phyloP scores from a whole-genome alignment of 352 stramenopile genomes.

The Halophytophthora batemanensis region DNA sequence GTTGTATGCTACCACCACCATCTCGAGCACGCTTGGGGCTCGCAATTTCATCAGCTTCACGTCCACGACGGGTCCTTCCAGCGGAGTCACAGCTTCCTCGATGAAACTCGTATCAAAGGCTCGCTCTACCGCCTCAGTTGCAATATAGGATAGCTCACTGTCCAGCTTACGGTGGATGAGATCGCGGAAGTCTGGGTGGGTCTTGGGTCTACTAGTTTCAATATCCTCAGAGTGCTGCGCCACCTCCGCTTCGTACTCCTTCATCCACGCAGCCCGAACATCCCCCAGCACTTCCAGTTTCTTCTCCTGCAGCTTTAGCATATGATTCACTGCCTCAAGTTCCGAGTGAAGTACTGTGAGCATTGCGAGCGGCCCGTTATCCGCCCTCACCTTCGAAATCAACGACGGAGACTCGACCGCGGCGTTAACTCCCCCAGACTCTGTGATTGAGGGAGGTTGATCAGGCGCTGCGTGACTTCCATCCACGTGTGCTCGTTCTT shows the following conservation, averaged over 20 bases:
- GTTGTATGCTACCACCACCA: slow-evolving; percentile 32
- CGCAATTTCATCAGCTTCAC: slow-evolving; percentile 45
- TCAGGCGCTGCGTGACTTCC: no score
- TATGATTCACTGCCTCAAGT: slow-evolving; percentile 28
- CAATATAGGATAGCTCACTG: slow-evolving; percentile 1
- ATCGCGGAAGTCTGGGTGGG: not conserved
- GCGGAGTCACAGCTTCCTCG: slow-evolving; percentile 12
- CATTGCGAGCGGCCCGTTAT: not conserved
- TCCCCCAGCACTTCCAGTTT: slow-evolving; percentile 34
- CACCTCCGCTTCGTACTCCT: slow-evolving; percentile 7
- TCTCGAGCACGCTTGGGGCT: slow-evolving; percentile 16
- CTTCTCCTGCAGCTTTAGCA: slow-evolving; percentile 40
- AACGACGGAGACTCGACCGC: no score
- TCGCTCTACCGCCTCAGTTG: not conserved
- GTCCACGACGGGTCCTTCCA: slow-evolving; percentile 21
- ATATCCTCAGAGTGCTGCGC: slow-evolving; percentile 5
- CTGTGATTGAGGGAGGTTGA: no score
- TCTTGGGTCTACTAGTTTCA: not conserved
- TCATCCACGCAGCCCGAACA: slow-evolving; percentile 16
- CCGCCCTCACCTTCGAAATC: not conserved
- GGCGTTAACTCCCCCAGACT: no score
- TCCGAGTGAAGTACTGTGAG: slow-evolving; percentile 26
- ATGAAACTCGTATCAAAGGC: slow-evolving; percentile 51
- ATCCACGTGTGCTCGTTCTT: no score
- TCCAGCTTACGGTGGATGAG: slow-evolving; percentile 24